Evolutionary conservation across 768 basidiomycete species (phyloP).

Genomic region (Hygrocybe punicea): DNA sequence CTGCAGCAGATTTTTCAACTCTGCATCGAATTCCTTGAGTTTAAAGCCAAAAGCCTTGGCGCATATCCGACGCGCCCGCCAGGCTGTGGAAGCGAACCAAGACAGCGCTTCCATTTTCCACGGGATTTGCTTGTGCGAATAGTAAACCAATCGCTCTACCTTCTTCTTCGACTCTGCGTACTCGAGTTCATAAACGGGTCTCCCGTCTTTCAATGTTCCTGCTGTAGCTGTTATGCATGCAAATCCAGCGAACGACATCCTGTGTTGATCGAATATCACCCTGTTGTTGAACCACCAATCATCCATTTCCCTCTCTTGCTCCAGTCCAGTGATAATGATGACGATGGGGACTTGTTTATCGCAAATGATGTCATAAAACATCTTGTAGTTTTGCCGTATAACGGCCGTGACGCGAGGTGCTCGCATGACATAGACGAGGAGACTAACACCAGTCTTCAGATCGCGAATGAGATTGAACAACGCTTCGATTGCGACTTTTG

Average conservation of each 20-base stretch:
- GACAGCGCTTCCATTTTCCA: slow-evolving; percentile 17
- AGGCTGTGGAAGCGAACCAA: neutral
- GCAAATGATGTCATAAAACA: slow-evolving; percentile 41
- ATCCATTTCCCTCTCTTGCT: slow-evolving; percentile 31
- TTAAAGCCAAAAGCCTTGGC: neutral
- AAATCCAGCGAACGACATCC: slow-evolving; percentile 28
- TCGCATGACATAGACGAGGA: slow-evolving; percentile 41
- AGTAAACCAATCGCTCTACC: slow-evolving; percentile 21
- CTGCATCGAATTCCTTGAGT: too few relatives aligned
- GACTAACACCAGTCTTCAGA: slow-evolving; percentile 36
- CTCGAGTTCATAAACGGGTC: slow-evolving; percentile 1
- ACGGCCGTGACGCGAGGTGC: slow-evolving; percentile 35
- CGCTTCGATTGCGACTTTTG: slow-evolving; percentile 29
- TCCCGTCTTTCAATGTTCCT: neutral
- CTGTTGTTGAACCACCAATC: slow-evolving; percentile 30
- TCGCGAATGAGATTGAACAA: slow-evolving; percentile 34
- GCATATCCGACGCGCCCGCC: neutral
- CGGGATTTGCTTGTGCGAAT: slow-evolving; percentile 17
- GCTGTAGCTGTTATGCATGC: slow-evolving; percentile 32
- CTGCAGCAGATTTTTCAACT: too few relatives aligned
- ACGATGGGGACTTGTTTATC: slow-evolving; percentile 38
- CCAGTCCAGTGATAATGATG: slow-evolving; percentile 39
- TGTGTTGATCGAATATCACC: slow-evolving; percentile 20
- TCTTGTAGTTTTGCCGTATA: slow-evolving; percentile 36
- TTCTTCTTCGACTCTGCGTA: slow-evolving; percentile 20